Evolutionary conservation across 129 eudicot genomes (phyloP), one percentile per base, ranked within the genome.

Genomic region (Centrapalus pauciflorus): DNA sequence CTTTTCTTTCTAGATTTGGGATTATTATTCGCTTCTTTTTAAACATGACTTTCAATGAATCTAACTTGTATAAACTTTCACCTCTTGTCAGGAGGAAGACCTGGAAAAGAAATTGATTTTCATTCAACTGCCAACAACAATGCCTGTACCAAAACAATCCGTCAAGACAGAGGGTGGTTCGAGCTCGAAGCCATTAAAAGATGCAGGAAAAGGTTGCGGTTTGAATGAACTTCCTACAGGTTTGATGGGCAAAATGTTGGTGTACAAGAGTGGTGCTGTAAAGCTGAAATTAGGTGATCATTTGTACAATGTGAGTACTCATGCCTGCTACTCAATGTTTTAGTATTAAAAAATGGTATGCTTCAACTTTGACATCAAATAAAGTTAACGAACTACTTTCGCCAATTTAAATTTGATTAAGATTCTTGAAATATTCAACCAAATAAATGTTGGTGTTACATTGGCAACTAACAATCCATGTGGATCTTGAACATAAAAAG

Each of bases 211-310:
- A 74, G 67, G 76, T 38, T 61, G 79, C 59, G 35, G 40, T 64
- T 79, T 85, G 66, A 70, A 76, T 19, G 85, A 79, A 66, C 60
- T 93, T 41, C 84, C 87, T 11, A 64, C 86, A 6, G 96, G 98
- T 5, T 57, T 57, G 13, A 83, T 88, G 81, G 98, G 96, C 4
- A 93, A 93, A 75, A 68, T 93, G 89, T 64, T 85, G 43, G 96
- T 93, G 40, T 88, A 93, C 80, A 88, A 61, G 61, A 93, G 85
- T 60, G 96, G 98, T 34, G 83, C 78, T n/a, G 83, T 93, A 27
- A 93, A 93, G 80, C 77, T 88, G 68, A 93, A 93, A 83, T 74
- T 88, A 25, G 98, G 98, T 1, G 85, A 93, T 57, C 82, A 81
- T 61, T 67, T 86, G 17, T 93, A 75, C 67, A 73, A 93, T 78